A percentile compares a stretch with the other conserved stretches of the same genome.
These are phyloP conservation scores for Obelidium mucronatum DNA, from an alignment of 192 early-diverging fungal genomes.

Conservation along the genomic window DNA sequence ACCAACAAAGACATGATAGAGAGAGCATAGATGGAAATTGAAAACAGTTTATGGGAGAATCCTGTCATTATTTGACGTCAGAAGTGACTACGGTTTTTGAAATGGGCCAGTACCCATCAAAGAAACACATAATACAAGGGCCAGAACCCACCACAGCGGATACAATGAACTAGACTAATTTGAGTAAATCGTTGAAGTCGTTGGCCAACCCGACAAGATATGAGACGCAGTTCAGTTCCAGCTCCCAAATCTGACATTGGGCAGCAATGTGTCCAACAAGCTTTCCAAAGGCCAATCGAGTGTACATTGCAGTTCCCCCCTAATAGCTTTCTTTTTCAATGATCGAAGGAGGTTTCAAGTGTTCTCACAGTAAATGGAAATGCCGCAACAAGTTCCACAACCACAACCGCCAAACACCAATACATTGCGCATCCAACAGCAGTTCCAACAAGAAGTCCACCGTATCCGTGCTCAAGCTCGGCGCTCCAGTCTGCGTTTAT, in stretches of 20 bases:
- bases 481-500: neutral
- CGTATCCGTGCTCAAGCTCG: neutral
- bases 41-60: too few relatives aligned
- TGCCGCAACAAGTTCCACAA: neutral
- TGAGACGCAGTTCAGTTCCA: neutral
- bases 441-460: neutral
- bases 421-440: neutral
- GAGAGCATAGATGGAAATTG: too few relatives aligned
- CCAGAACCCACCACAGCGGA: neutral
- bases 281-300: neutral
- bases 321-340: neutral
- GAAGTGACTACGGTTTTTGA: too few relatives aligned
- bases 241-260: slow-evolving; percentile 4
- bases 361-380: slow-evolving; percentile 3
- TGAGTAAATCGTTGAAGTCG: too few relatives aligned
- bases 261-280: neutral
- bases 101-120: too few relatives aligned
- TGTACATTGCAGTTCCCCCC: slow-evolving; percentile 4
- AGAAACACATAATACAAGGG: neutral
- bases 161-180: too few relatives aligned
- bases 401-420: slow-evolving; percentile 2
- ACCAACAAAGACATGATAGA: too few relatives aligned
- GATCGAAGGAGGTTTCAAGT: neutral
- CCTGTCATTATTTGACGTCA: too few relatives aligned
- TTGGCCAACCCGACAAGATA: neutral